Percentiles rank a stretch among this genome's conserved stretches.
These are phyloP conservation scores for Malus sylvestris DNA, from an alignment of 306 rosid genomes.

Conservation along the genomic window DNA sequence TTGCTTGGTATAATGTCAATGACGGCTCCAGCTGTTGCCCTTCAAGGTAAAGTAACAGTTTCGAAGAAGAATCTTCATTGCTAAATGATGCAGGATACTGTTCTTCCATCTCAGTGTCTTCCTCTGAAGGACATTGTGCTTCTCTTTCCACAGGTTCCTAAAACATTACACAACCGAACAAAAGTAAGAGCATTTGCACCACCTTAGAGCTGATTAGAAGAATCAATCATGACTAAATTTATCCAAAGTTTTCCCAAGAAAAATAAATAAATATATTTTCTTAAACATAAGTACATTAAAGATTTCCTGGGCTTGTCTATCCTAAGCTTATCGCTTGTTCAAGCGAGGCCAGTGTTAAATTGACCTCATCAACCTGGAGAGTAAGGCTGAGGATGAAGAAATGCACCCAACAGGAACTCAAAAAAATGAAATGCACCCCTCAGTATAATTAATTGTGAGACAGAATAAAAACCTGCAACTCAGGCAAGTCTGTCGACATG, in stretches of 20 bases:
- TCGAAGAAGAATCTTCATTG: slow-evolving; percentile 35
- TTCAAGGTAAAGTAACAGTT: slow-evolving; percentile 65
- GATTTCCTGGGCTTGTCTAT: slow-evolving; percentile 25
- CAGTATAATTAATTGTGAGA: slow-evolving; percentile 1
- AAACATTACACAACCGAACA: slow-evolving; percentile 15
- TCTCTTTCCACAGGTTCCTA: slow-evolving; percentile 46
- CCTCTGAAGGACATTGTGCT: slow-evolving; percentile 35
- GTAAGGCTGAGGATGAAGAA: background rate
- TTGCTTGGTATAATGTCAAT: slow-evolving; percentile 75
- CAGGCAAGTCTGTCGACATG: slow-evolving; percentile 44
- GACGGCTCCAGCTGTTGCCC: slow-evolving; percentile 55
- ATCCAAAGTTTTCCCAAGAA: background rate
- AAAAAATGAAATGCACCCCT: background rate
- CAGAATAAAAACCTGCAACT: slow-evolving; percentile 43
- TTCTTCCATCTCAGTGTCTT: slow-evolving; percentile 30
- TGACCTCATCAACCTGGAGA: slow-evolving; percentile 36
- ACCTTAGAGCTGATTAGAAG: background rate
- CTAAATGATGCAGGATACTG: slow-evolving; percentile 40
- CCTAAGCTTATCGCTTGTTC: slow-evolving; percentile 31
- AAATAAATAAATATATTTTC: background rate
- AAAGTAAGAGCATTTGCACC: background rate
- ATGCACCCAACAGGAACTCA: background rate
- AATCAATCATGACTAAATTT: background rate
- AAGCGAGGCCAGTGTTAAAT: slow-evolving; percentile 14
- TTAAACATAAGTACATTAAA: slow-evolving; percentile 37